Conservation (phyloP, 805 yeast genomes). For the Debaryomyces tyrocola region DNA sequence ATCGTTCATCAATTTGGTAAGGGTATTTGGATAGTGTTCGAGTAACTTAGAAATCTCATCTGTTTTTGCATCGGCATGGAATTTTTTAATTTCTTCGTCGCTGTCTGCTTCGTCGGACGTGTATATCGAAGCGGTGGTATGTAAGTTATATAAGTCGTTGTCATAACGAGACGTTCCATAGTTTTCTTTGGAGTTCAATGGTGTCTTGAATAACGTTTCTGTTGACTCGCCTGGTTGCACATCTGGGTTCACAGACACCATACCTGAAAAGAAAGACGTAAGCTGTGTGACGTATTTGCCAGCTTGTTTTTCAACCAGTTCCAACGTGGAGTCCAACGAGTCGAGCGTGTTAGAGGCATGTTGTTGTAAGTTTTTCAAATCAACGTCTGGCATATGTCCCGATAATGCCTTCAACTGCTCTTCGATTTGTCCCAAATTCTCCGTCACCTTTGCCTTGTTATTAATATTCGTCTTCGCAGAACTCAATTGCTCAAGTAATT, state of each 20-base stretch:
- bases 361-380: conserved; percentile 20
- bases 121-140: conserved; percentile 28
- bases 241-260: conserved; percentile 27
- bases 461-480: conserved; percentile 23
- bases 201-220: conserved; percentile 20
- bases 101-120: conserved; percentile 15
- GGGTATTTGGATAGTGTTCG: conserved; percentile 45
- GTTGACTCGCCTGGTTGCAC: conserved; percentile 10
- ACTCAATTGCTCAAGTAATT: conserved; percentile 27
- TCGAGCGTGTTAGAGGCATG: conserved; percentile 62
- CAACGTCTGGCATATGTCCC: conserved; percentile 15
- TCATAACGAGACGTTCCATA: conserved; percentile 43
- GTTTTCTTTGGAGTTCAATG: conserved; percentile 16
- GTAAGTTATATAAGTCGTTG: conserved; percentile 38
- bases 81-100: conserved; percentile 20
- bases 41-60: conserved; percentile 51
- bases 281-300: conserved; percentile 57
- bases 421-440: conserved; percentile 26
- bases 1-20: conserved; percentile 54
- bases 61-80: conserved; percentile 49
- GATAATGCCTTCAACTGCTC: conserved; percentile 23
- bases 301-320: conserved; percentile 69
- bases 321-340: conserved; percentile 68
- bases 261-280: conserved; percentile 51
- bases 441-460: conserved; percentile 19